Evolutionary conservation across 805 yeast species (phyloP), one percentile per base, ranked within the genome.

Genomic region (Wickerhamiella occidentalis): DNA sequence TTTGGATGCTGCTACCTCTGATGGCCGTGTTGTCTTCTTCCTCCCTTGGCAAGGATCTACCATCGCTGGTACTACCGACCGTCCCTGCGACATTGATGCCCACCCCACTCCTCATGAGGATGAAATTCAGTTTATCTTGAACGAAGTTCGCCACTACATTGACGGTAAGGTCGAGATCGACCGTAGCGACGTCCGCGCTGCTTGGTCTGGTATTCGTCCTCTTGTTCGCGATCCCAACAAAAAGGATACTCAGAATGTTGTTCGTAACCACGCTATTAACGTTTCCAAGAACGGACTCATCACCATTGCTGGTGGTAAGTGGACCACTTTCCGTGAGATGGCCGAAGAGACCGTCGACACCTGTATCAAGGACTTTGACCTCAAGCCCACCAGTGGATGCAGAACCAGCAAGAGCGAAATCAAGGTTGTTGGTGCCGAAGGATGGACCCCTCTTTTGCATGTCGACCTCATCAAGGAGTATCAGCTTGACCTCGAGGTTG

Each of bases 321-420:
- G 97, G 97, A 88, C 97, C 48, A 88, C 97, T 33, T 90, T 88
- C 72, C 77, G 96, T 71, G 94, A 86, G 71, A 88, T 88, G 96
- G 95, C 96, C 19, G 80, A 88, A 69, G 95, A 90, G 70, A 85
- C 95, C 41, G 80, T 88, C 43, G 80, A 85, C 65, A 78, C 77
- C 57, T 78, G 83, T 48, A 72, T 85, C 44, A 71, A 76, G 61
- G 56, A 63, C 54, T 68, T 73, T 51, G 55, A 63, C 36, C 72
- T 70, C 45, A 64, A 65, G 51, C 38, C 38, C 19, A 58, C 54
- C 19, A 48, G 58, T 47, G 74, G 76, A 26, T 78, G 83, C 63
- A 68, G 65, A 53, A 79, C 86, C 40, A 73, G 71, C 47, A 61
- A 58, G 61, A 54, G 55, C 26, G 47, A 47, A 19, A 58, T 77